Evolutionary conservation across 192 early-diverging fungal genomes (phyloP).

Genomic region (Backusella australiensis): DNA sequence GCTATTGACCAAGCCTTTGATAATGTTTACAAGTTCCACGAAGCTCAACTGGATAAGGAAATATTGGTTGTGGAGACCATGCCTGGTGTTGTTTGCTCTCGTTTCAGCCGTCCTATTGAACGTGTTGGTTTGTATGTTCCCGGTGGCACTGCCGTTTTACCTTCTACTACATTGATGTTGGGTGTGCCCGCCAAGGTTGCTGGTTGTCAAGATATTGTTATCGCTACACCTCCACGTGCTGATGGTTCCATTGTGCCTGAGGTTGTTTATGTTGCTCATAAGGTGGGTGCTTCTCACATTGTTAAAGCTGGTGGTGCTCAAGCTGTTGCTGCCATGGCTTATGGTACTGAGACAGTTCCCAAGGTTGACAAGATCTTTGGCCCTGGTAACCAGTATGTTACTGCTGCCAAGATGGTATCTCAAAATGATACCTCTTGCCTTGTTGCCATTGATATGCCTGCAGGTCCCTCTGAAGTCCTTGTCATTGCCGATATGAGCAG

Average conservation of each 20-base stretch:
- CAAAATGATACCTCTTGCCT: conserved; percentile 94
- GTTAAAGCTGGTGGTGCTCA: conserved; percentile 96
- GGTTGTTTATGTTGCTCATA: conserved; percentile 97
- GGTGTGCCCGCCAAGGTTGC: conserved; percentile 98
- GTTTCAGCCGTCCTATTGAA: conserved; percentile 94
- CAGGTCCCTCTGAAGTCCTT: conserved; percentile 98
- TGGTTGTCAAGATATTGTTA: conserved; percentile 91
- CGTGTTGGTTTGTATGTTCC: conserved; percentile 97
- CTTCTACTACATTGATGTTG: conserved; percentile 94
- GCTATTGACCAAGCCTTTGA: conserved; percentile 96
- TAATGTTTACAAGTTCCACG: conserved; percentile 93
- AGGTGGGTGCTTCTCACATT: conserved; percentile 92
- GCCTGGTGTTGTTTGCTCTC: conserved; percentile 94
- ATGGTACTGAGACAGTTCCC: conserved; percentile 92
- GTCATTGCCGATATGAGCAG: conserved; percentile 90
- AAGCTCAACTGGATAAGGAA: conserved; percentile 77
- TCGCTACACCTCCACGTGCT: conserved; percentile 91
- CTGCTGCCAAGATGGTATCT: conserved; percentile 96
- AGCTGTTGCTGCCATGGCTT: conserved; percentile 98
- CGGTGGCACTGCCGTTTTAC: conserved; percentile 95
- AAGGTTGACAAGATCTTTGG: conserved; percentile 99
- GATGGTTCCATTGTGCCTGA: conserved; percentile 94
- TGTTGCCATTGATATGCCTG: conserved; percentile 98
- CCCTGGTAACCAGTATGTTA: conserved; percentile 99
- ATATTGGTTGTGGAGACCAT: conserved; percentile 90